Percentiles rank a stretch among this genome's conserved stretches.
Conservation (phyloP, 2,329 filamentous ascomycete genomes). For the Aspergillus sp. region DNA sequence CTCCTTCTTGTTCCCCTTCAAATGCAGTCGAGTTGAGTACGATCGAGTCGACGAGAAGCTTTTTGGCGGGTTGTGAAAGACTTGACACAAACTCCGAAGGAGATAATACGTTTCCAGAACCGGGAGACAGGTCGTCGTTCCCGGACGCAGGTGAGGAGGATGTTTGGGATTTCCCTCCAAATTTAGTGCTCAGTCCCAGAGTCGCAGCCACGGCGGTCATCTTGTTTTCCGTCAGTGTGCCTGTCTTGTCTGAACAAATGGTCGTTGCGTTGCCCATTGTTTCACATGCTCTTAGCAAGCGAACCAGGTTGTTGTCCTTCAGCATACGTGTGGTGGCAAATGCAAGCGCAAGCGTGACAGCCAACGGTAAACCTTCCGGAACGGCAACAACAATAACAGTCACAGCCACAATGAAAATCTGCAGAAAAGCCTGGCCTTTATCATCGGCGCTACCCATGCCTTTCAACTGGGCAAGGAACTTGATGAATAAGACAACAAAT, state of each 20-base stretch:
- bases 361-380: constrained; percentile 61
- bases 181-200: constrained; percentile 48
- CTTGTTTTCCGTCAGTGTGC: constrained; percentile 64
- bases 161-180: constrained; percentile 41
- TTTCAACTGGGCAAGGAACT: constrained; percentile 66
- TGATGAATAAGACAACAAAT: constrained; percentile 78
- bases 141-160: constrained; percentile 26
- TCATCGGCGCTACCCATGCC: constrained; percentile 48
- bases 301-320: constrained; percentile 63
- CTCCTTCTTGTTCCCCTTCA: constrained; percentile 62
- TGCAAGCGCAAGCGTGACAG: constrained; percentile 61
- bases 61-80: constrained; percentile 54
- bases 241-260: constrained; percentile 67
- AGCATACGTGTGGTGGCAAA: constrained; percentile 65
- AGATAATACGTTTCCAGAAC: constrained; percentile 48
- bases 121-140: constrained; percentile 20
- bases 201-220: constrained; percentile 63
- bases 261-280: constrained; percentile 66
- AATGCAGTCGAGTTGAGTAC: constrained; percentile 70
- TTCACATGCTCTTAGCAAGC: constrained; percentile 59
- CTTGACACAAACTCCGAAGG: constrained; percentile 55
- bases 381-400: constrained; percentile 62
- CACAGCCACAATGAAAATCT: constrained; percentile 59
- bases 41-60: constrained; percentile 63
- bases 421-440: constrained; percentile 59